Evolutionary conservation across 805 yeast species (phyloP).

Genomic region (Ogataea saltuana): DNA sequence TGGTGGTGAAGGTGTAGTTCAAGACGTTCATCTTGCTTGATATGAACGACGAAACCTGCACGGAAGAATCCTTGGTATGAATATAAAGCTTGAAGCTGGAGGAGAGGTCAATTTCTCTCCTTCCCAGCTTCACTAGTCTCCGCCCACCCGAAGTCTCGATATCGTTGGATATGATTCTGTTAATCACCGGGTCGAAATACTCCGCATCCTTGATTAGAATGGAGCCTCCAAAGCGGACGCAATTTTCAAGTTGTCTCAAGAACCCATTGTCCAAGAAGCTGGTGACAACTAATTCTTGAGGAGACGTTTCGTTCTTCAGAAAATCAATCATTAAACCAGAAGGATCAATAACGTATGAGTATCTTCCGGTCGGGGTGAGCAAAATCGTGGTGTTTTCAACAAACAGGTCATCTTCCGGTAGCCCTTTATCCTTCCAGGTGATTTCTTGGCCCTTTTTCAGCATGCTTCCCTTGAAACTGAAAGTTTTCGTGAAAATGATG

Average conservation of each 20-base stretch:
- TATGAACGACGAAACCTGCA: conserved; percentile 53
- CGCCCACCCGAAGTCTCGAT: conserved; percentile 70
- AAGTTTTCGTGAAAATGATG: conserved; percentile 42
- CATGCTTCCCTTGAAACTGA: conserved; percentile 39
- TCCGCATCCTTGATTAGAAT: conserved; percentile 80
- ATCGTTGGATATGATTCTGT: conserved; percentile 62
- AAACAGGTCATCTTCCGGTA: conserved; percentile 59
- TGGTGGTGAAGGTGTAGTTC: conserved; percentile 72
- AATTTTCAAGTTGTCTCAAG: conserved; percentile 70
- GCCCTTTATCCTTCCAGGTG: conserved; percentile 54
- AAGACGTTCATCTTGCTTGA: conserved; percentile 60
- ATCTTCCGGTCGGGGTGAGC: conserved; percentile 27
- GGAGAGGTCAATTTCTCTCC: conserved; percentile 65
- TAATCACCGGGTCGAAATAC: conserved; percentile 70
- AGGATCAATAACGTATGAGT: conserved; percentile 77
- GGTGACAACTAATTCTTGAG: conserved; percentile 49
- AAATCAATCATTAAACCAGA: conserved; percentile 46
- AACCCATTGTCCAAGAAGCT: conserved; percentile 74
- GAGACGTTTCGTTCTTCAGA: conserved; percentile 35
- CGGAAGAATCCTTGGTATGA: conserved; percentile 58
- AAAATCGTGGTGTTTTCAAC: conserved; percentile 65
- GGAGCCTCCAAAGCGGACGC: conserved; percentile 79
- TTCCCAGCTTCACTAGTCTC: conserved; percentile 57
- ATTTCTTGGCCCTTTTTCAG: conserved; percentile 42
- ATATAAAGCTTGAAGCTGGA: conserved; percentile 61